Percentiles rank a stretch among this genome's conserved stretches.
phyloP scores from a whole-genome alignment of 345 rosid species.

The Salix caprea region DNA sequence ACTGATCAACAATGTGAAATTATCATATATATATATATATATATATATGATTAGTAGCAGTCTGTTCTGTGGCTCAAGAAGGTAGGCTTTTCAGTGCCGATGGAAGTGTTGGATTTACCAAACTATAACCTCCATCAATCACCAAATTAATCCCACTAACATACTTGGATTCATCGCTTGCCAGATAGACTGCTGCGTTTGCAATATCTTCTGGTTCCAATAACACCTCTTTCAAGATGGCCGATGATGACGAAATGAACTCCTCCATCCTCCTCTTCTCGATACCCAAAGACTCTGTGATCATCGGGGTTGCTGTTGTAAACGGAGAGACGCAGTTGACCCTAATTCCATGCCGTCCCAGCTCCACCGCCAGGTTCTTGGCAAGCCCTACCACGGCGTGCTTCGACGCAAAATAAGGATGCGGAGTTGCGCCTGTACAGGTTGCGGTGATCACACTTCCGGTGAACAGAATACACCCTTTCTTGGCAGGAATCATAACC shows the following conservation, averaged over 20 bases:
- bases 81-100: too few relatives aligned
- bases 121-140: background rate
- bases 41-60: too few relatives aligned
- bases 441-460: background rate
- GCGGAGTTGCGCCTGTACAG: background rate
- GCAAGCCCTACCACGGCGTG: constrained; percentile 6
- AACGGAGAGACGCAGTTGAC: constrained; percentile 7
- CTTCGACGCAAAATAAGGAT: constrained; percentile 12
- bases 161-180: constrained; percentile 4
- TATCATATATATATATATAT: too few relatives aligned
- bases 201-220: background rate
- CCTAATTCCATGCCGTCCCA: constrained; percentile 5
- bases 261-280: background rate
- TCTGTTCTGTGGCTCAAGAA: too few relatives aligned
- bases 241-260: background rate
- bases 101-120: too few relatives aligned
- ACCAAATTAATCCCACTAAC: background rate
- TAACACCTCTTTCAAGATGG: background rate
- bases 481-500: constrained; percentile 12
- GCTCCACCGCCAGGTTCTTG: constrained; percentile 4
- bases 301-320: background rate
- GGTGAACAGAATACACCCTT: constrained; percentile 12
- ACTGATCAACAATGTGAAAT: too few relatives aligned
- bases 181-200: background rate
- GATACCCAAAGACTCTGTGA: background rate